Percentiles rank a stretch among this genome's conserved stretches.
phyloP scores from a whole-genome alignment of 2,329 filamentous ascomycete genomes.

The Sclerotinia minor region DNA sequence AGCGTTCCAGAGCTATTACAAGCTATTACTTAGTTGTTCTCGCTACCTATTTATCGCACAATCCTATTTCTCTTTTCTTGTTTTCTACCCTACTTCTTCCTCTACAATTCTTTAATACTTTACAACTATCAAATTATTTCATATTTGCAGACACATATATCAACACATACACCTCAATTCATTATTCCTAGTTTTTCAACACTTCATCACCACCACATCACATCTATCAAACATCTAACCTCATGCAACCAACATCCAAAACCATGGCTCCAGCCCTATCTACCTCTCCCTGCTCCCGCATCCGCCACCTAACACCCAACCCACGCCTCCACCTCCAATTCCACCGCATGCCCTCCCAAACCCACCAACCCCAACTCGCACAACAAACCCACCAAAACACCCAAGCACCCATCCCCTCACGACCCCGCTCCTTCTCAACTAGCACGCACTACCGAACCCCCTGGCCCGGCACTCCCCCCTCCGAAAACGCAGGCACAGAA shows the following conservation, averaged over 20 bases:
- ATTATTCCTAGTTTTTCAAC: neutral
- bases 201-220: too few species aligned
- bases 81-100: neutral
- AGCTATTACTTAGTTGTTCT: neutral
- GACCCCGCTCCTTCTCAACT: neutral
- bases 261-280: neutral
- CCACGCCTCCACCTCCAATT: constrained; percentile 13
- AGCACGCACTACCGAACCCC: neutral
- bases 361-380: neutral
- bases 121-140: too few species aligned
- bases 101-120: neutral
- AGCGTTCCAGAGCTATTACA: neutral
- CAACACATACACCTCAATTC: neutral
- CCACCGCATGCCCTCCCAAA: neutral
- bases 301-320: constrained; percentile 13
- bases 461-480: neutral
- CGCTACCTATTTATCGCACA: neutral
- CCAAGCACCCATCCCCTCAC: neutral
- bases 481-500: neutral
- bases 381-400: neutral
- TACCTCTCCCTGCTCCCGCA: constrained; percentile 1
- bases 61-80: neutral
- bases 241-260: too few species aligned
- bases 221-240: neutral
- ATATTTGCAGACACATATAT: too few species aligned